Base-by-base conservation (phyloP, 129 eudicot genomes). In the Helianthus tuberosus region DNA sequence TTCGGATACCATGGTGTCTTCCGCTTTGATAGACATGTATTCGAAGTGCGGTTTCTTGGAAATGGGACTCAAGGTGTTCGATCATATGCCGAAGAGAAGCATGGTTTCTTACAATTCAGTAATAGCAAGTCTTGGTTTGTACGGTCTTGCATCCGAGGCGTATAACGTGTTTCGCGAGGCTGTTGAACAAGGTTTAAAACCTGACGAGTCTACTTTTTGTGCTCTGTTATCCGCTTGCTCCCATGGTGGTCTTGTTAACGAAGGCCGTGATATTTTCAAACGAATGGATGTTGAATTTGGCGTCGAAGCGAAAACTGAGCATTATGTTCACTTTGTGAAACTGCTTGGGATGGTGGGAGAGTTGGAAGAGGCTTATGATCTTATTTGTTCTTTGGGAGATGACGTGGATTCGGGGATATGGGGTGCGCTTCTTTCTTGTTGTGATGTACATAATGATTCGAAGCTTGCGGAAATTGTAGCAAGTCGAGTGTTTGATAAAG, bases 361-460 rank as follows among this genome's bases (percentile, higher is more conserved):
- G 79, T 74, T 92, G 75, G 69, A 80, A 9, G 96, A 87, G 84
- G 96, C 98, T 38, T 87, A 89, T 76, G 69, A 80, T 75, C 71
- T 89, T 73, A 54, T 92, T 36, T 68, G 64, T 15, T 77, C 86
- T 11, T 58, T 87, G 57, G 82, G 83, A 36, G 84, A 76, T 27
- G 76, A 86, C 3, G 89, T 87, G 32, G 89, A 92, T 71, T 77
- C 84, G 12, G 83, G 94, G 67, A 80, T 92, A 9, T 92, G 84
- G 94, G 96, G 96, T 77, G 96, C 98, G 14, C 88, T 92, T 72
- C 82, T 92, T 53, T 86, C 94, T 49, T 87, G 98, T 61, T 92
- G 94, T 70, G 84, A 84, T 75, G 85, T 32, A 36, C 85, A 85
- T 68, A 73, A 85, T 53, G 74, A 89, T 67, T 73, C 80, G 16